A percentile compares a stretch with the other conserved stretches of the same genome.
These are phyloP conservation scores for Adenanthera pavonina DNA, from an alignment of 306 rosid genomes.

Conservation along the genomic window DNA sequence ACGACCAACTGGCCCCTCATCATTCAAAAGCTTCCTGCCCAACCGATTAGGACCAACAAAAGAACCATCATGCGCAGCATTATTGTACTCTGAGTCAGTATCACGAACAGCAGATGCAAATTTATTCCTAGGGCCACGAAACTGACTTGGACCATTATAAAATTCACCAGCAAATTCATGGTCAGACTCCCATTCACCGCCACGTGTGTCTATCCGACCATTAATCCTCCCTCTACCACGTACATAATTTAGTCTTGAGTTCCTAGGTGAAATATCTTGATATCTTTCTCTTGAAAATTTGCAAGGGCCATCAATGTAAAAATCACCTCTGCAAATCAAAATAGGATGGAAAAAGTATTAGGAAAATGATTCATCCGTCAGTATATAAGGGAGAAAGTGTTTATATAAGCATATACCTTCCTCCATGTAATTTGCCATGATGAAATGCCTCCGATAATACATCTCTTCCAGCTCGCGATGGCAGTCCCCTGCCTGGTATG, in stretches of 20 bases:
- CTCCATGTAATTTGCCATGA: conserved; percentile 59
- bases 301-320: conserved; percentile 57
- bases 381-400: neutral
- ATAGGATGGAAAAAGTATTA: conserved; percentile 19
- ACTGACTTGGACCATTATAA: conserved; percentile 68
- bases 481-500: conserved; percentile 51
- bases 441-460: conserved; percentile 54
- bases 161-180: conserved; percentile 64
- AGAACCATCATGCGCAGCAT: conserved; percentile 58
- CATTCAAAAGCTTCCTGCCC: conserved; percentile 69
- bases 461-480: conserved; percentile 64
- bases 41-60: conserved; percentile 68
- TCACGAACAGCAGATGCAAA: conserved; percentile 59
- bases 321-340: conserved; percentile 71
- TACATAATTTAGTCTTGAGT: conserved; percentile 63
- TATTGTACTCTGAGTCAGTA: conserved; percentile 63
- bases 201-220: conserved; percentile 44
- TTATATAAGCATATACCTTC: conserved; percentile 64
- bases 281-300: conserved; percentile 74
- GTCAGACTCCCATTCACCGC: conserved; percentile 72
- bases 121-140: conserved; percentile 67
- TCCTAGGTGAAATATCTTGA: conserved; percentile 68
- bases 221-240: conserved; percentile 74
- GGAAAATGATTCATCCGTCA: conserved; percentile 17
- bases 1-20: conserved; percentile 51